Percentiles rank a stretch among this genome's conserved stretches.
These are phyloP conservation scores for Golubevia pallescens DNA, from an alignment of 1,284 basidiomycete genomes.

Conservation along the genomic window DNA sequence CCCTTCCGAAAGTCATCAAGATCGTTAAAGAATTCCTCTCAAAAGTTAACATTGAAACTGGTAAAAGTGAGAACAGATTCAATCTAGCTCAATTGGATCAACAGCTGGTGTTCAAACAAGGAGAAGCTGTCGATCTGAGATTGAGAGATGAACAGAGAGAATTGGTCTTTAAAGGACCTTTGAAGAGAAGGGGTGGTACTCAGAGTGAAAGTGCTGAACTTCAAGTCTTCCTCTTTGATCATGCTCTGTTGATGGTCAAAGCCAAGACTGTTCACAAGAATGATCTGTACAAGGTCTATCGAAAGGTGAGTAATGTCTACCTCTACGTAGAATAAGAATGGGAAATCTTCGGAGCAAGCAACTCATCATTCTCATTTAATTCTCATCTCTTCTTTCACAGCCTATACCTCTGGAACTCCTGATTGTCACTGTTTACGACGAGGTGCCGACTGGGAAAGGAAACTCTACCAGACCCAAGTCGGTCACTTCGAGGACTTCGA, in stretches of 20 bases:
- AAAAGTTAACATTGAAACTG: constrained; percentile 59
- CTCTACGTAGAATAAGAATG: neutral
- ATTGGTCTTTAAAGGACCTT: constrained; percentile 58
- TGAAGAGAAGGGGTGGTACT: constrained; percentile 58
- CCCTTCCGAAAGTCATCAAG: constrained; percentile 54
- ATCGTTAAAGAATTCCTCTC: constrained; percentile 53
- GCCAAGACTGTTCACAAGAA: constrained; percentile 82
- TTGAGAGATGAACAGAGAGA: constrained; percentile 53
- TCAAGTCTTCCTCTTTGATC: constrained; percentile 93
- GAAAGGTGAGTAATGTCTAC: constrained; percentile 72
- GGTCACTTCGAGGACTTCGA: constrained; percentile 67
- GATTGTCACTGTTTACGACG: constrained; percentile 81
- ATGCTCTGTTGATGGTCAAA: constrained; percentile 94
- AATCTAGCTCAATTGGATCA: constrained; percentile 57
- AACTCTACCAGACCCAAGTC: constrained; percentile 65
- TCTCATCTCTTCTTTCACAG: constrained; percentile 43
- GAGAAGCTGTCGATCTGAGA: constrained; percentile 58
- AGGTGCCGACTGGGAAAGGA: constrained; percentile 65
- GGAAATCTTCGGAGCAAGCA: too few relatives aligned
- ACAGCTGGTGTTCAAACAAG: constrained; percentile 61
- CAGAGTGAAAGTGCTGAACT: constrained; percentile 82
- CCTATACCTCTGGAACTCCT: constrained; percentile 96
- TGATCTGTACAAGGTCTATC: constrained; percentile 92
- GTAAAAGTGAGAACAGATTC: constrained; percentile 61
- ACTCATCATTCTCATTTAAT: too few relatives aligned